phyloP scores from a whole-genome alignment of 2,329 filamentous ascomycete species.

The Penicillium sp. region DNA sequence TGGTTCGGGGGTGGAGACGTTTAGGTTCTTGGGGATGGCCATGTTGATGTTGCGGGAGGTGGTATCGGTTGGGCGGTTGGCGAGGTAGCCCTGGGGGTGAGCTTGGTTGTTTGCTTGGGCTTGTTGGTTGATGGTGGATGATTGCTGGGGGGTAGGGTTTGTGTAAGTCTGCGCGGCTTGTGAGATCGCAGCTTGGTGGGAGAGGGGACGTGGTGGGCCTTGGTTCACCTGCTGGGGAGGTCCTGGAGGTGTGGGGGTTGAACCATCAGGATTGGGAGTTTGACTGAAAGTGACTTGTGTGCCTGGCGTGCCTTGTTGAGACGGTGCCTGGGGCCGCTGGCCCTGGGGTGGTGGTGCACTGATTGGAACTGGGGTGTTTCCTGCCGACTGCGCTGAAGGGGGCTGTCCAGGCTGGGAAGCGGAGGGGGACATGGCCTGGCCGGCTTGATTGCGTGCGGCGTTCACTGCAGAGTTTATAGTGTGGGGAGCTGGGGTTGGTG shows the following conservation, averaged over 20 bases:
- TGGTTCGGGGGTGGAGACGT: constrained; percentile 69
- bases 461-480: constrained; percentile 52
- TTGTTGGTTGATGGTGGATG: constrained; percentile 33
- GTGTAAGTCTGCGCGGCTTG: constrained; percentile 48
- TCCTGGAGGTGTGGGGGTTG: constrained; percentile 33
- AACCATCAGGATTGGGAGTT: constrained; percentile 32
- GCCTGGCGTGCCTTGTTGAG: constrained; percentile 32
- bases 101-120: constrained; percentile 37
- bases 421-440: constrained; percentile 40
- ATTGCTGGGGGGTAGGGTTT: constrained; percentile 31
- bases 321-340: constrained; percentile 29
- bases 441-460: constrained; percentile 44
- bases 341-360: constrained; percentile 22
- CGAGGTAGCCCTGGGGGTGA: constrained; percentile 45
- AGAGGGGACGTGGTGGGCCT: constrained; percentile 45
- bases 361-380: constrained; percentile 25
- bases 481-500: constrained; percentile 43
- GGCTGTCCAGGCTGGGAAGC: constrained; percentile 36
- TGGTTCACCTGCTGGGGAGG: constrained; percentile 32
- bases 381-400: constrained; percentile 31
- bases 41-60: constrained; percentile 62
- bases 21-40: constrained; percentile 79
- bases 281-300: constrained; percentile 33
- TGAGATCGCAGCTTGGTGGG: constrained; percentile 49
- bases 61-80: constrained; percentile 43